phyloP scores from a whole-genome alignment of 768 basidiomycete genomes.

The Trametes meyenii region DNA sequence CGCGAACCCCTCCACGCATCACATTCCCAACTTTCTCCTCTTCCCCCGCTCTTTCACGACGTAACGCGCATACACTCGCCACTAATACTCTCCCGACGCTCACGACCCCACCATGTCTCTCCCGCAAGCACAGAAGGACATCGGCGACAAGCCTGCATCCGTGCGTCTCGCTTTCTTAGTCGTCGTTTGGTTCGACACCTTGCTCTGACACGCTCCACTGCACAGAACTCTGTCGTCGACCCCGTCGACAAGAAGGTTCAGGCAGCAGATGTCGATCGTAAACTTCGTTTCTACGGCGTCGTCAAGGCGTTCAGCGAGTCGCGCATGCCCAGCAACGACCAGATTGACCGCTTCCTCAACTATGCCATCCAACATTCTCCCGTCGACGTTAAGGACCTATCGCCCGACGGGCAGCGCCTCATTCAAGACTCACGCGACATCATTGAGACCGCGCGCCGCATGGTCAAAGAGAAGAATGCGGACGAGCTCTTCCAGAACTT shows the following conservation, averaged over 20 bases:
- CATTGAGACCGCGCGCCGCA: conserved; percentile 68
- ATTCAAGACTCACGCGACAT: conserved; percentile 79
- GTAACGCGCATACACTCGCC: conserved; percentile 14
- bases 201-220: not conserved
- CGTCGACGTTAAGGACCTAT: conserved; percentile 66
- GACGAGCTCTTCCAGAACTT: conserved; percentile 95
- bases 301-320: conserved; percentile 81
- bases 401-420: conserved; percentile 75
- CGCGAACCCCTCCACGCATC: not conserved
- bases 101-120: conserved; percentile 57
- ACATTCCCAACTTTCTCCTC: conserved; percentile 19
- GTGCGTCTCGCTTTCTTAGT: not conserved
- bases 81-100: conserved; percentile 3
- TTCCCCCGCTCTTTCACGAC: not conserved
- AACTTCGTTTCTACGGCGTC: conserved; percentile 81
- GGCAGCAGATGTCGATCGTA: conserved; percentile 80
- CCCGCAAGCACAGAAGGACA: conserved; percentile 61
- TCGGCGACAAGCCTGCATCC: conserved; percentile 54
- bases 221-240: conserved; percentile 60
- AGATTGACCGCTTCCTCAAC: conserved; percentile 72
- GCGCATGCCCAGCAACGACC: conserved; percentile 76
- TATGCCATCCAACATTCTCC: conserved; percentile 65
- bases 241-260: conserved; percentile 63
- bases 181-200: not conserved
- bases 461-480: conserved; percentile 82